Evolutionary conservation across 2,329 filamentous ascomycete species (phyloP).

Genomic region (Talaromyces sp.): DNA sequence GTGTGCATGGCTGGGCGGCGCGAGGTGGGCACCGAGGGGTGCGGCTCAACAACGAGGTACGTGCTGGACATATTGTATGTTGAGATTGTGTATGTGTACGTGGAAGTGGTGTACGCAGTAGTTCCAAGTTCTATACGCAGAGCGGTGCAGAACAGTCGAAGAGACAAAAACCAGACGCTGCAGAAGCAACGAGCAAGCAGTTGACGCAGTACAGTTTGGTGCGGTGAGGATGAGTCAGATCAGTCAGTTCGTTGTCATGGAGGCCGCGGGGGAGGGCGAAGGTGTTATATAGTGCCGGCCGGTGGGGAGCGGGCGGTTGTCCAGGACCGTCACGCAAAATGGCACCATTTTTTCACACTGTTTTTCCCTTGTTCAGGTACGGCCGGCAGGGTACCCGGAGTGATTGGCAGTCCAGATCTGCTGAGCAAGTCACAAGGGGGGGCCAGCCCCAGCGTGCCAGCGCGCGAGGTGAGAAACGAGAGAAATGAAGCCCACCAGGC

Average conservation of each 20-base stretch:
- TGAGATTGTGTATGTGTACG: slow-evolving; percentile 5
- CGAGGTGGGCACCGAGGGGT: slow-evolving; percentile 50
- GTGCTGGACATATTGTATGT: slow-evolving; percentile 31
- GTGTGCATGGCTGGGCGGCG: slow-evolving; percentile 46
- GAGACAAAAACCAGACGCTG: not conserved
- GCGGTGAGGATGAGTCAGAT: not conserved
- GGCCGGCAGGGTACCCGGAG: not conserved
- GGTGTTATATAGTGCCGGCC: slow-evolving; percentile 5
- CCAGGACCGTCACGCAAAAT: slow-evolving; percentile 1
- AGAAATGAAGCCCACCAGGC: not conserved
- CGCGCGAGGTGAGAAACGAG: not conserved
- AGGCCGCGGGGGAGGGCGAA: not conserved
- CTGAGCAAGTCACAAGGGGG: not conserved
- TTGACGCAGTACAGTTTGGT: not conserved
- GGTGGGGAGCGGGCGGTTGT: not conserved
- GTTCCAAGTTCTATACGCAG: not conserved
- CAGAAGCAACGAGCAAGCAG: not conserved
- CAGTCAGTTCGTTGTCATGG: not conserved
- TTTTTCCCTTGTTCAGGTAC: slow-evolving; percentile 3
- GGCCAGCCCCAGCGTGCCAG: not conserved
- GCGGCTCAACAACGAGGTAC: slow-evolving; percentile 57
- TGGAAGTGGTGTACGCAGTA: not conserved
- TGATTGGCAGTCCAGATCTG: not conserved
- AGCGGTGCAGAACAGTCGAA: not conserved
- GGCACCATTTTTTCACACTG: slow-evolving; percentile 1